Base-by-base conservation (phyloP, 1,284 basidiomycete genomes). In the Xerocomus subilludens region DNA sequence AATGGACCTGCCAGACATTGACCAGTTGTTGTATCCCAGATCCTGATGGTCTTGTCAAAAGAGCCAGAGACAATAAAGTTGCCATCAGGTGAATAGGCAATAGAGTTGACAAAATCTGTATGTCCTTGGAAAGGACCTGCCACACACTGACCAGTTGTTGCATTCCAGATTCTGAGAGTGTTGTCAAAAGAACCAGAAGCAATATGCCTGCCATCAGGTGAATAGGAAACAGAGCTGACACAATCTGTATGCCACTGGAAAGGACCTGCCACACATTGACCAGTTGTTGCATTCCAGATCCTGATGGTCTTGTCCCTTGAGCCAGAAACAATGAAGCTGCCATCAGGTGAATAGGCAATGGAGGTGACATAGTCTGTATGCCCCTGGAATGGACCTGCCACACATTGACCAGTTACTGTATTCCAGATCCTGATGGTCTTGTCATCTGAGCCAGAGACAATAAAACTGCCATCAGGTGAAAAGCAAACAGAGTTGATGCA, bases 341-440 rank as follows among this genome's bases (percentile, higher is more conserved):
- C 78, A 79, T 76, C 45, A 71, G 79, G 70, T 64, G 79, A 80
- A 60, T 67, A 79, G 53, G 11, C 53, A 33, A 76, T 33, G 62
- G n/a, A 58, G 10, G 1, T 33, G 27, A 78, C 42, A 45, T 13
- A 0, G 5, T 3, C 0, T 32, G 0, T 23, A 13, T 78, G 77
- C 3, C 49, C 76, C 33, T 70, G 55, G 4, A 79, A 60, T 60
- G 68, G 77, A 69, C 68, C 74, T 67, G n/a, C 70, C 30, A 79
- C 21, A 47, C 60, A 36, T 21, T 77, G 79, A 8, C 78, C 68
- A 45, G 76, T 78, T 8, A 2, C 32, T 58, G 70, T 66, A 76
- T 79, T 67, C 76, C 78, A 79, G 2, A 79, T 10, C 32, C 65
- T 69, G 4, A 80, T 66, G 16, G 72, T 69, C 0, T 0, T 5